phyloP scores from a whole-genome alignment of 805 yeast species.

The Metschnikowia lochheadii region DNA sequence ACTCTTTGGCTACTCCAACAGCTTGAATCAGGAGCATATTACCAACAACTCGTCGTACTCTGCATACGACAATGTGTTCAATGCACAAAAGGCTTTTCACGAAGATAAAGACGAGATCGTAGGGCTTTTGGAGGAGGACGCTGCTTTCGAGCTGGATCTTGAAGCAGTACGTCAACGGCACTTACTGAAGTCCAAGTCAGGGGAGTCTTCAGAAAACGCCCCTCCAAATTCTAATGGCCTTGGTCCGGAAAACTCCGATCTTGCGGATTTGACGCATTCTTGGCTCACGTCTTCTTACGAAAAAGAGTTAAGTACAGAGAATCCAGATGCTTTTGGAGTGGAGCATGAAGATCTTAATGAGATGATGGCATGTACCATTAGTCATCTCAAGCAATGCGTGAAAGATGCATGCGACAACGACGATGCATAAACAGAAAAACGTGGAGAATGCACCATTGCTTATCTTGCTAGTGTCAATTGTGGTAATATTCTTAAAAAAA shows the following conservation, averaged over 20 bases:
- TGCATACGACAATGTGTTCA: conserved; percentile 33
- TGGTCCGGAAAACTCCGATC: conserved; percentile 6
- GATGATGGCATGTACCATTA: conserved; percentile 20
- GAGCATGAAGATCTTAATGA: conserved; percentile 18
- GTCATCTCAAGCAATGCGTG: conserved; percentile 29
- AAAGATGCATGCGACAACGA: conserved; percentile 15
- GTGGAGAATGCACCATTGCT: too few relatives aligned
- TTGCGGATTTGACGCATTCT: conserved; percentile 9
- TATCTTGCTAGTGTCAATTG: too few relatives aligned
- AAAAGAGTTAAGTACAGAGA: conserved; percentile 5
- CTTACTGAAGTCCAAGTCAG: not conserved
- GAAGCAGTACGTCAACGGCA: conserved; percentile 9
- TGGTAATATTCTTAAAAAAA: too few relatives aligned
- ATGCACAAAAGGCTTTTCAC: conserved; percentile 35
- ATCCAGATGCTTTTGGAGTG: conserved; percentile 11
- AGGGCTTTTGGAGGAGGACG: conserved; percentile 31
- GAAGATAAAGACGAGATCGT: conserved; percentile 41
- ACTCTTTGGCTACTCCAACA: conserved; percentile 37
- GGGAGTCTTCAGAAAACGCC: not conserved
- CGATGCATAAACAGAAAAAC: not conserved
- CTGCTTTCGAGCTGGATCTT: conserved; percentile 21
- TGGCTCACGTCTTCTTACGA: conserved; percentile 16
- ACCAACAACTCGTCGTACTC: conserved; percentile 41
- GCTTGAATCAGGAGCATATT: conserved; percentile 35
- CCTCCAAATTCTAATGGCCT: not conserved